Conservation (phyloP, 176 grass and related monocot genomes). For the Paspalum vaginatum region DNA sequence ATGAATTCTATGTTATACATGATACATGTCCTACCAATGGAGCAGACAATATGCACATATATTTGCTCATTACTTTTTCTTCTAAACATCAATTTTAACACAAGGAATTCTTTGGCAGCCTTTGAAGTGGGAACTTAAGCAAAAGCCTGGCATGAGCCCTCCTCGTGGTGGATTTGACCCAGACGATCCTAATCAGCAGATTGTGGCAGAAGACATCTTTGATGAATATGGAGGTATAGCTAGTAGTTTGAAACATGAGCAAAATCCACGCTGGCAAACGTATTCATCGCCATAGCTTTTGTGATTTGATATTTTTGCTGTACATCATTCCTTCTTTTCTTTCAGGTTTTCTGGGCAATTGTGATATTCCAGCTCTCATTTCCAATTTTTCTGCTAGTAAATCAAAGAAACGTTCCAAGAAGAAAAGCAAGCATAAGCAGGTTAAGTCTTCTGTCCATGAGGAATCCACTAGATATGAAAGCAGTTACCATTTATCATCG, state of each 20-base stretch:
- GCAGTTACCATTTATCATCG: constrained; percentile 28
- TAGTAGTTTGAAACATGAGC: constrained; percentile 2
- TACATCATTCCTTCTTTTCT: constrained; percentile 6
- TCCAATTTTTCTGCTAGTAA: constrained; percentile 69
- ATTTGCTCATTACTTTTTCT: not conserved
- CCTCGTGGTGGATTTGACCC: constrained; percentile 83
- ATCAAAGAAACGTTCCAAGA: constrained; percentile 70
- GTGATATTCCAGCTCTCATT: constrained; percentile 77
- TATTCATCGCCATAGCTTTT: not conserved
- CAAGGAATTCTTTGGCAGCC: constrained; percentile 49
- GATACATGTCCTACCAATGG: not conserved
- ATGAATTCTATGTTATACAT: not conserved
- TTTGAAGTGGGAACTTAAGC: constrained; percentile 98
- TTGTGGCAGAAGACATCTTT: constrained; percentile 94
- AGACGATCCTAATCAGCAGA: constrained; percentile 98
- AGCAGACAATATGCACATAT: not conserved
- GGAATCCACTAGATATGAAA: constrained; percentile 36
- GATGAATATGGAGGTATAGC: constrained; percentile 97
- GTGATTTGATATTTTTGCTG: constrained; percentile 11
- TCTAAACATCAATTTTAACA: constrained; percentile 20
- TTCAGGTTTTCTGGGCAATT: constrained; percentile 75
- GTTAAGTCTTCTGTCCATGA: constrained; percentile 15
- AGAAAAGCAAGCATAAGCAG: constrained; percentile 56
- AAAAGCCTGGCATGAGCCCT: constrained; percentile 94
- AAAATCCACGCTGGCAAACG: not conserved